Evolutionary conservation across 2,329 filamentous ascomycete genomes (phyloP).

Genomic region (Calonectria naviculata): DNA sequence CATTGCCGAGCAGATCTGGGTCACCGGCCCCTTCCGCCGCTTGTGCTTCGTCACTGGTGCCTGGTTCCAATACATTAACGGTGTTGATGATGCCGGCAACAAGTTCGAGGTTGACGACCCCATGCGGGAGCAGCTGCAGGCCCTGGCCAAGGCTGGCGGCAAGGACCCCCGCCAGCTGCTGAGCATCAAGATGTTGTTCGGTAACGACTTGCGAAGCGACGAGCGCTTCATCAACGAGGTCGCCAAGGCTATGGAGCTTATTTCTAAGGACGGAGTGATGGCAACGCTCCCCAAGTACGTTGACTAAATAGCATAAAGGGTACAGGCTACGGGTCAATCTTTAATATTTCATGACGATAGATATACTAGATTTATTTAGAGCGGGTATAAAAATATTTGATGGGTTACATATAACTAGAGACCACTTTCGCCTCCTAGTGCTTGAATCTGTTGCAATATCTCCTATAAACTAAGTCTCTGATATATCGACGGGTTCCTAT

Average conservation of each 20-base stretch:
- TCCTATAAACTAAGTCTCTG: too few relatives aligned
- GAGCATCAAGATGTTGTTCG: slow-evolving; percentile 59
- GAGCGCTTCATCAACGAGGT: slow-evolving; percentile 59
- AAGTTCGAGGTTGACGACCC: slow-evolving; percentile 57
- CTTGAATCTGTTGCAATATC: too few relatives aligned
- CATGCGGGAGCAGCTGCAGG: slow-evolving; percentile 59
- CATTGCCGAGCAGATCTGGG: slow-evolving; percentile 59
- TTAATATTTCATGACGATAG: background rate
- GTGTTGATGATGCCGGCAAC: slow-evolving; percentile 60
- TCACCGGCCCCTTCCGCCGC: slow-evolving; percentile 55
- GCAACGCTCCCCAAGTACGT: slow-evolving; percentile 62
- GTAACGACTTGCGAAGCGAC: slow-evolving; percentile 61
- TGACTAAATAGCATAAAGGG: slow-evolving; percentile 26
- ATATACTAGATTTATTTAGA: background rate
- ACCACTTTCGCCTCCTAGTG: too few relatives aligned
- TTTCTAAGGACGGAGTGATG: slow-evolving; percentile 59
- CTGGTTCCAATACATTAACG: slow-evolving; percentile 64
- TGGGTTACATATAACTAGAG: too few relatives aligned
- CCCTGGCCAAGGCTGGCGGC: slow-evolving; percentile 56
- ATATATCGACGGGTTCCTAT: too few relatives aligned
- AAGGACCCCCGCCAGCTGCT: slow-evolving; percentile 55
- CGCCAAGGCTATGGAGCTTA: slow-evolving; percentile 58
- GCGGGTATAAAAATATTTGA: background rate
- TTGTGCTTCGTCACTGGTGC: slow-evolving; percentile 59
- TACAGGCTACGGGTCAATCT: slow-evolving; percentile 8